These are phyloP conservation scores for Ganoderma resinaceum DNA, from an alignment of 1,284 basidiomycete genomes.

Conservation along the genomic window DNA sequence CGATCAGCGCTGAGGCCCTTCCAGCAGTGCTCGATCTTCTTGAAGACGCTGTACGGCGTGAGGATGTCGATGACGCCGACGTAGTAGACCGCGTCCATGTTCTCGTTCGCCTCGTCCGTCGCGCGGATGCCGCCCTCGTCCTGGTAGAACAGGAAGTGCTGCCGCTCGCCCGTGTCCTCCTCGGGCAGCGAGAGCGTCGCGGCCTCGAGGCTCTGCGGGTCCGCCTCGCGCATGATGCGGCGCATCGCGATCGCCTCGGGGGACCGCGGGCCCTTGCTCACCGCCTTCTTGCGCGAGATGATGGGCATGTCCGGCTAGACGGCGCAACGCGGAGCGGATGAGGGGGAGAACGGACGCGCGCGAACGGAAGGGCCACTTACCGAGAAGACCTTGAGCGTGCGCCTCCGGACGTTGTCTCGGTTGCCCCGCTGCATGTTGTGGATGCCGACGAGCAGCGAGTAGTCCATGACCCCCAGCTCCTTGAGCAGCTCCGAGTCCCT, in stretches of 20 bases:
- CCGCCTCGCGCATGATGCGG: slow-evolving; percentile 84
- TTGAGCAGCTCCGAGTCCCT: slow-evolving; percentile 90
- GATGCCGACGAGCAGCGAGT: slow-evolving; percentile 92
- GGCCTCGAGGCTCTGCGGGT: slow-evolving; percentile 76
- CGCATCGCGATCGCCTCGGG: slow-evolving; percentile 86
- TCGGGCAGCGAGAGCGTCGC: slow-evolving; percentile 72
- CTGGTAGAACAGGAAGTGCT: slow-evolving; percentile 93
- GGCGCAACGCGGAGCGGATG: not conserved
- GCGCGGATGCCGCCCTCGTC: slow-evolving; percentile 95
- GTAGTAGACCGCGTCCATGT: slow-evolving; percentile 89
- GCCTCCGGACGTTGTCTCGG: slow-evolving; percentile 88
- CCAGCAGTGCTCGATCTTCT: slow-evolving; percentile 92
- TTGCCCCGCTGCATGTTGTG: slow-evolving; percentile 94
- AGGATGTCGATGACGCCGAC: slow-evolving; percentile 94
- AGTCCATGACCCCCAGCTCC: slow-evolving; percentile 93
- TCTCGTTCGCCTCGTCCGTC: slow-evolving; percentile 84
- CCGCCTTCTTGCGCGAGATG: slow-evolving; percentile 62
- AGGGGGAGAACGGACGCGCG: slow-evolving; percentile 7
- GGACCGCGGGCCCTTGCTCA: slow-evolving; percentile 60
- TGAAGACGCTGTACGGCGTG: slow-evolving; percentile 85
- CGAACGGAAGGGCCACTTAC: slow-evolving; percentile 51
- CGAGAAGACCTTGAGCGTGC: slow-evolving; percentile 92
- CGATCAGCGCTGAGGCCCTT: slow-evolving; percentile 89
- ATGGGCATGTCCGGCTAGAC: slow-evolving; percentile 68
- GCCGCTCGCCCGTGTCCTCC: slow-evolving; percentile 75